These are phyloP conservation scores for Trichoderma sp. DNA, from an alignment of 2,329 filamentous ascomycete genomes.

Conservation along the genomic window DNA sequence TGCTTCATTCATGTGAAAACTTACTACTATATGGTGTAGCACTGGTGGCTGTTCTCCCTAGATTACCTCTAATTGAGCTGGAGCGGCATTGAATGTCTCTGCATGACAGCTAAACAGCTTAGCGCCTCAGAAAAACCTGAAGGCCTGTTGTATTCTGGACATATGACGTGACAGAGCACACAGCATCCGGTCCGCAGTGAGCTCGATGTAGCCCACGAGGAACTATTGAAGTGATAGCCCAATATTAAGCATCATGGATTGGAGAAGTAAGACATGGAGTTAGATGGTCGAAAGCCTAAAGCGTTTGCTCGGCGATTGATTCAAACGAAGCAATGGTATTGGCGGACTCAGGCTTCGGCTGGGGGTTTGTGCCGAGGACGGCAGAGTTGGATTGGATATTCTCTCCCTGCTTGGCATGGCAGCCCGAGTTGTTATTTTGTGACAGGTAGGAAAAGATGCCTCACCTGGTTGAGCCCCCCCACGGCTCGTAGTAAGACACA, in stretches of 20 bases:
- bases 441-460: neutral
- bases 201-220: neutral
- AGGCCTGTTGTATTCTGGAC: neutral
- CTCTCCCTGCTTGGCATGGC: neutral
- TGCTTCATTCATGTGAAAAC: no score
- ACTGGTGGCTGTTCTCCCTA: neutral
- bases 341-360: neutral
- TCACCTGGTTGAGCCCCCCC: neutral
- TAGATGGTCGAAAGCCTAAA: neutral
- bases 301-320: neutral
- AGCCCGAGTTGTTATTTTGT: neutral
- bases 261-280: neutral
- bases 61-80: neutral
- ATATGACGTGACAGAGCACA: neutral
- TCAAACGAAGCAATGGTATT: neutral
- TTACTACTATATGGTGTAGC: neutral
- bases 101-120: neutral
- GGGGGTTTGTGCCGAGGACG: neutral
- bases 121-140: no score
- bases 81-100: neutral
- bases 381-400: neutral
- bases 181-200: neutral
- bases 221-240: neutral
- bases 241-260: neutral
- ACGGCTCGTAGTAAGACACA: conserved; percentile 7